Percentiles rank a stretch among this genome's conserved stretches.
Evolutionary conservation across 2,329 filamentous ascomycete species (phyloP).

Genomic region (Ceratocystis harringtonii): DNA sequence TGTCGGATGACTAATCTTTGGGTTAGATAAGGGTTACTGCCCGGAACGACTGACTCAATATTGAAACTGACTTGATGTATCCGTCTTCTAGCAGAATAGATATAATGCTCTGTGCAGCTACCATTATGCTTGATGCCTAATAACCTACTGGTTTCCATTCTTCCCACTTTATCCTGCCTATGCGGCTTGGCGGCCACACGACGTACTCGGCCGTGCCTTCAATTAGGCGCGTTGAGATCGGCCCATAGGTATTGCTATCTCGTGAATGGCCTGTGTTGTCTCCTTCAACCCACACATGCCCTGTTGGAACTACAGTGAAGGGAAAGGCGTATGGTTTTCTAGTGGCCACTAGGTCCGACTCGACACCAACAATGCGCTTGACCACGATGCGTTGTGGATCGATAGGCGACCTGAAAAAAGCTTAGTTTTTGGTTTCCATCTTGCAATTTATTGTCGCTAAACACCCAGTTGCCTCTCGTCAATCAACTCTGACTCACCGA

Average conservation of each 20-base stretch:
- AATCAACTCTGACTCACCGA: conserved; percentile 31
- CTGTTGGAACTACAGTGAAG: conserved; percentile 51
- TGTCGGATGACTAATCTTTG: background rate
- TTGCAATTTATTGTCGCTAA: too few species aligned
- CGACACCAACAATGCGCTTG: conserved; percentile 70
- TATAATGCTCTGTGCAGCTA: background rate
- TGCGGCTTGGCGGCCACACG: conserved; percentile 50
- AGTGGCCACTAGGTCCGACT: conserved; percentile 43
- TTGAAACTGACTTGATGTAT: background rate
- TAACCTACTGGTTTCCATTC: background rate
- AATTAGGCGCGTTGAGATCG: conserved; percentile 60
- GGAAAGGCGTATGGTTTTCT: conserved; percentile 15
- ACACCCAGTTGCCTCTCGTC: background rate
- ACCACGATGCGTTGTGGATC: conserved; percentile 55
- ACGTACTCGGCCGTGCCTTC: conserved; percentile 60
- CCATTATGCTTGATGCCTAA: too few species aligned
- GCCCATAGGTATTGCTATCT: conserved; percentile 86
- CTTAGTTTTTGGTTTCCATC: background rate
- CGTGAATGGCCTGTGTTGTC: conserved; percentile 39
- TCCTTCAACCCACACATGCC: conserved; percentile 91
- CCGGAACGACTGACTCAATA: background rate
- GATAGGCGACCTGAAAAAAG: conserved; percentile 46
- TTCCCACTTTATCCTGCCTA: conserved; percentile 32
- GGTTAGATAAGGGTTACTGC: background rate
- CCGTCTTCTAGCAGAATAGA: background rate